Evolutionary conservation across 2,329 filamentous ascomycete species (phyloP).

Genomic region (Grosmannia penicillata): DNA sequence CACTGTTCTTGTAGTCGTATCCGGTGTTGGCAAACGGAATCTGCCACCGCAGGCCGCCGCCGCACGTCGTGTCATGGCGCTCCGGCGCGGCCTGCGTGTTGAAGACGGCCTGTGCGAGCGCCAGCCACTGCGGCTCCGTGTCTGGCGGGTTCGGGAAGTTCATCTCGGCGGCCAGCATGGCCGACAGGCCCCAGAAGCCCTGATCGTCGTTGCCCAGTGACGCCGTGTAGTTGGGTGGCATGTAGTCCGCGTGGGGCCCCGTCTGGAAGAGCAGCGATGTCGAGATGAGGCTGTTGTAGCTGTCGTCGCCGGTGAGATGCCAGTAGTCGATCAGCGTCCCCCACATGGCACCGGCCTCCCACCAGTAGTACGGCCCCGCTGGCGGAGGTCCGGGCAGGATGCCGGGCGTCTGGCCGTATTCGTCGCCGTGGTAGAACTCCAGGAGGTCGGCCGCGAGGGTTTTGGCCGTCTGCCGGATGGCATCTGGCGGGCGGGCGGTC

Average conservation of each 20-base stretch:
- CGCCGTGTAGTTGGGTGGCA: conserved; percentile 29
- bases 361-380: conserved; percentile 22
- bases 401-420: conserved; percentile 16
- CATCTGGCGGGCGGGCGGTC: conserved; percentile 7
- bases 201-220: conserved; percentile 44
- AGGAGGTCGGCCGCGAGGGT: conserved; percentile 17
- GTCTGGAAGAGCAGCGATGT: conserved; percentile 30
- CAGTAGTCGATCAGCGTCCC: conserved; percentile 24
- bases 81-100: conserved; percentile 30
- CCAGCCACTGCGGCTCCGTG: conserved; percentile 30
- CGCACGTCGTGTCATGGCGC: conserved; percentile 40
- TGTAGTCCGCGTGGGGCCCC: conserved; percentile 31
- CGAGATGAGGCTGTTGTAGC: conserved; percentile 32
- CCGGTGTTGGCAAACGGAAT: conserved; percentile 48
- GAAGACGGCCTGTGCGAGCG: conserved; percentile 43
- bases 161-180: conserved; percentile 40
- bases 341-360: conserved; percentile 17
- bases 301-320: conserved; percentile 27
- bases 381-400: conserved; percentile 18
- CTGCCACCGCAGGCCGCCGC: conserved; percentile 53
- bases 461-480: conserved; percentile 10
- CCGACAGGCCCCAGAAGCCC: conserved; percentile 41
- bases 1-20: conserved; percentile 46
- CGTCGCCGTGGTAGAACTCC: conserved; percentile 16
- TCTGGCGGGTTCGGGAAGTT: conserved; percentile 30